Conservation (phyloP, 306 rosid species). For the Quillaja saponaria region DNA sequence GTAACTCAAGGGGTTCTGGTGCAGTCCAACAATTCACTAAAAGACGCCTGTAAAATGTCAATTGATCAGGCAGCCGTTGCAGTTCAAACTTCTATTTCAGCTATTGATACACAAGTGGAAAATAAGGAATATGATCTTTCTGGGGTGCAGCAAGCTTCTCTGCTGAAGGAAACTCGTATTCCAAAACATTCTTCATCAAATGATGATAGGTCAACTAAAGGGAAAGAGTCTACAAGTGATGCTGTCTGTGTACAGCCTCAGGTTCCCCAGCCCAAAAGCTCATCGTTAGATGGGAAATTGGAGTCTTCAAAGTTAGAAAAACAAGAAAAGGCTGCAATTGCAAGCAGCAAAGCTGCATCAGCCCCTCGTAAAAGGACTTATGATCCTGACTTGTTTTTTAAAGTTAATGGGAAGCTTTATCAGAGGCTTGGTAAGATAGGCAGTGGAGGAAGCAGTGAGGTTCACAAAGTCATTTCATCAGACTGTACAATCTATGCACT, state of each 20-base stretch:
- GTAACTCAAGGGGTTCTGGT: conserved; percentile 34
- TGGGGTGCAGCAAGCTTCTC: conserved; percentile 46
- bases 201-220: conserved; percentile 41
- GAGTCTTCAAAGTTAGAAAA: conserved; percentile 61
- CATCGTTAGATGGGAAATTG: conserved; percentile 48
- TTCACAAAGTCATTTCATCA: conserved; percentile 95
- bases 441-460: conserved; percentile 99
- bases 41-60: conserved; percentile 39
- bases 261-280: conserved; percentile 41
- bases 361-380: conserved; percentile 66
- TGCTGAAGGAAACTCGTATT: conserved; percentile 40
- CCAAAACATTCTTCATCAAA: conserved; percentile 35
- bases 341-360: conserved; percentile 55
- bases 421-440: conserved; percentile 99
- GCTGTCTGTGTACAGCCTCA: conserved; percentile 43
- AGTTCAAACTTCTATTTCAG: conserved; percentile 38
- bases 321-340: conserved; percentile 55
- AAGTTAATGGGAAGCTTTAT: conserved; percentile 94
- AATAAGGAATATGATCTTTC: conserved; percentile 41
- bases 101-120: conserved; percentile 36
- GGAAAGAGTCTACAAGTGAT: conserved; percentile 41
- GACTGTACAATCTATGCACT: conserved; percentile 91
- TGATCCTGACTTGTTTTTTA: conserved; percentile 87
- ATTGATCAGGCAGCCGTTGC: conserved; percentile 40
- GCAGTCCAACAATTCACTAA: conserved; percentile 35